These are phyloP conservation scores for Przewalskia tangutica DNA, from an alignment of 257 asterid species.

Conservation along the genomic window DNA sequence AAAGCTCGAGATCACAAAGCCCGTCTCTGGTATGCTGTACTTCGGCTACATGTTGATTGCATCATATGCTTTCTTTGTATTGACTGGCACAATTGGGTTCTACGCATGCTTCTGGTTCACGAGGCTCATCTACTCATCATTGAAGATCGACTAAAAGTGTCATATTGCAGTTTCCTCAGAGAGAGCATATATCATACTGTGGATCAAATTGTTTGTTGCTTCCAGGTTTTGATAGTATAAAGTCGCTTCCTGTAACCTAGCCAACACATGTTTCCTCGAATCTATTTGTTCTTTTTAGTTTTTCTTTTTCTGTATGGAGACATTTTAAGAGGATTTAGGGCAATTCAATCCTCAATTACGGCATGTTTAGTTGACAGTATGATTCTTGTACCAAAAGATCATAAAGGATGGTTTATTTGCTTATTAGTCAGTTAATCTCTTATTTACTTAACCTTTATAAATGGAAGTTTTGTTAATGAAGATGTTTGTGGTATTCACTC, in stretches of 20 bases:
- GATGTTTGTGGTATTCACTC: neutral
- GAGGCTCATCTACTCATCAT: constrained; percentile 81
- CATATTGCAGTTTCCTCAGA: neutral
- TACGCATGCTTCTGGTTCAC: constrained; percentile 88
- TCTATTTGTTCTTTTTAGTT: constrained; percentile 14
- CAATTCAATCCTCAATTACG: constrained; percentile 9
- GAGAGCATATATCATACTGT: neutral
- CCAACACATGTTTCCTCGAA: constrained; percentile 2
- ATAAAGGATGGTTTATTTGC: neutral
- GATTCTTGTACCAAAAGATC: constrained; percentile 1
- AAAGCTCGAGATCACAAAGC: constrained; percentile 75
- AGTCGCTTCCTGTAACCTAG: constrained; percentile 10
- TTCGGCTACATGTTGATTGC: constrained; percentile 90
- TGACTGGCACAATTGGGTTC: constrained; percentile 86
- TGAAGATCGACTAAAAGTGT: constrained; percentile 60
- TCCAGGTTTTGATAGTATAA: constrained; percentile 9
- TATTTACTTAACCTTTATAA: neutral
- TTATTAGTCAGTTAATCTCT: neutral
- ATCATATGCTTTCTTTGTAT: constrained; percentile 71
- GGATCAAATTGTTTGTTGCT: constrained; percentile 4
- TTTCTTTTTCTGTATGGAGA: constrained; percentile 8
- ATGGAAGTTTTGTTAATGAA: neutral
- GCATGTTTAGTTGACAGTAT: constrained; percentile 2
- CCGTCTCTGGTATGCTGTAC: constrained; percentile 65
- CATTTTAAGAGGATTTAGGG: constrained; percentile 21